Percentiles rank a stretch among this genome's conserved stretches.
Evolutionary conservation across 345 rosid genomes (phyloP).

Genomic region (Clarkia xantiana): DNA sequence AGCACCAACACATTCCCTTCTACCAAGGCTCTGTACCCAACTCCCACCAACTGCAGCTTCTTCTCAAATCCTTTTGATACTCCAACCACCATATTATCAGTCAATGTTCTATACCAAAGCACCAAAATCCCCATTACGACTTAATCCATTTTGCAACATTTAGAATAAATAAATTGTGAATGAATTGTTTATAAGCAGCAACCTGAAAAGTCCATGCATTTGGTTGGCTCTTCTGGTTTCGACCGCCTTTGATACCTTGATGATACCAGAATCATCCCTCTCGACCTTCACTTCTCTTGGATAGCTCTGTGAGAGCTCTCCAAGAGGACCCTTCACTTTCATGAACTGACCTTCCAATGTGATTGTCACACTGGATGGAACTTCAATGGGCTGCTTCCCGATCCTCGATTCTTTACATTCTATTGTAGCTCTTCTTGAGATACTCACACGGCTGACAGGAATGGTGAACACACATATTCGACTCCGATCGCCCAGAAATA

Average conservation of each 20-base stretch:
- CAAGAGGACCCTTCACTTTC: slow-evolving; percentile 80
- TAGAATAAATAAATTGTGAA: too few species aligned
- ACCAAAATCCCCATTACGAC: neutral
- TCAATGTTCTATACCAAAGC: slow-evolving; percentile 48
- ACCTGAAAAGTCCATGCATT: slow-evolving; percentile 98
- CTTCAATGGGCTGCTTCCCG: slow-evolving; percentile 70
- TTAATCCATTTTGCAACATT: too few species aligned
- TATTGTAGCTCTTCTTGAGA: slow-evolving; percentile 29
- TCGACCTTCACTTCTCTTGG: slow-evolving; percentile 71
- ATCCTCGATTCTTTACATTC: slow-evolving; percentile 89
- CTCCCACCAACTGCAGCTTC: slow-evolving; percentile 72
- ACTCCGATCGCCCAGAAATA: slow-evolving; percentile 45
- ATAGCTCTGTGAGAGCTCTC: slow-evolving; percentile 58
- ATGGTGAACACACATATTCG: slow-evolving; percentile 23
- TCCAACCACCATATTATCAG: slow-evolving; percentile 90
- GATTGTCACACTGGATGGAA: slow-evolving; percentile 67
- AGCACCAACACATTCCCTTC: slow-evolving; percentile 77
- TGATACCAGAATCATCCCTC: slow-evolving; percentile 46
- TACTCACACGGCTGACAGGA: slow-evolving; percentile 23
- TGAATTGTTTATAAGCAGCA: too few species aligned
- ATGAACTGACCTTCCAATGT: slow-evolving; percentile 52
- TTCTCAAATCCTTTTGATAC: slow-evolving; percentile 95
- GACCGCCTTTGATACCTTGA: slow-evolving; percentile 49
- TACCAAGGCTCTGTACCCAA: slow-evolving; percentile 68
- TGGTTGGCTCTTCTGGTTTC: slow-evolving; percentile 90